A percentile compares a stretch with the other conserved stretches of the same genome.
phyloP scores from a whole-genome alignment of 139 green algal species.

The Spirogloea muscicola region DNA sequence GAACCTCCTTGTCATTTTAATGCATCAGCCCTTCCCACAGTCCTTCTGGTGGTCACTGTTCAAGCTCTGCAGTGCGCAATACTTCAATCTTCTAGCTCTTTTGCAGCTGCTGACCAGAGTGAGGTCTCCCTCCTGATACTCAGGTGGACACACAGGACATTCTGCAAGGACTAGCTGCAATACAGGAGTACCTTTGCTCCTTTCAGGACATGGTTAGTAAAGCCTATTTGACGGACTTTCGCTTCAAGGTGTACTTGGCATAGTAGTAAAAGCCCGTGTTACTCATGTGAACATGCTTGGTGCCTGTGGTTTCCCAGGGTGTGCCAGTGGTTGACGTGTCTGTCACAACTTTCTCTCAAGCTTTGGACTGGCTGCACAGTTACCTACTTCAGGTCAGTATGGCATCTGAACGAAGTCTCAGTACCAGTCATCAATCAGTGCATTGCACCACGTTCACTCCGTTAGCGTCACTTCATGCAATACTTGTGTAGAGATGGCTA shows the following conservation, averaged over 20 bases:
- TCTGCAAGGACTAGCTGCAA: slow-evolving; percentile 5
- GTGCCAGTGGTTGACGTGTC: slow-evolving; percentile 37
- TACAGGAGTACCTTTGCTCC: slow-evolving; percentile 41
- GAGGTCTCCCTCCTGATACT: neutral
- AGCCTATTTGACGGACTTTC: neutral
- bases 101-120: too few species aligned
- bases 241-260: neutral
- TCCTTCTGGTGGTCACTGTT: too few species aligned
- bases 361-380: slow-evolving; percentile 28
- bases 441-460: too few species aligned
- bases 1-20: too few species aligned
- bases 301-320: slow-evolving; percentile 7
- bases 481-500: too few species aligned
- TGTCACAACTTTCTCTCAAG: slow-evolving; percentile 25
- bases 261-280: neutral
- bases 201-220: slow-evolving; percentile 24
- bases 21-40: too few species aligned
- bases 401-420: too few species aligned
- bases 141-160: slow-evolving; percentile 1
- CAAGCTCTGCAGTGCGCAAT: too few species aligned
- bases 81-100: too few species aligned
- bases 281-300: neutral
- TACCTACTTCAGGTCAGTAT: slow-evolving; percentile 25
- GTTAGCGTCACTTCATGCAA: too few species aligned
- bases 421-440: too few species aligned